Conservation (phyloP, 1,284 basidiomycete species). For the Acaromyces ingoldii region DNA sequence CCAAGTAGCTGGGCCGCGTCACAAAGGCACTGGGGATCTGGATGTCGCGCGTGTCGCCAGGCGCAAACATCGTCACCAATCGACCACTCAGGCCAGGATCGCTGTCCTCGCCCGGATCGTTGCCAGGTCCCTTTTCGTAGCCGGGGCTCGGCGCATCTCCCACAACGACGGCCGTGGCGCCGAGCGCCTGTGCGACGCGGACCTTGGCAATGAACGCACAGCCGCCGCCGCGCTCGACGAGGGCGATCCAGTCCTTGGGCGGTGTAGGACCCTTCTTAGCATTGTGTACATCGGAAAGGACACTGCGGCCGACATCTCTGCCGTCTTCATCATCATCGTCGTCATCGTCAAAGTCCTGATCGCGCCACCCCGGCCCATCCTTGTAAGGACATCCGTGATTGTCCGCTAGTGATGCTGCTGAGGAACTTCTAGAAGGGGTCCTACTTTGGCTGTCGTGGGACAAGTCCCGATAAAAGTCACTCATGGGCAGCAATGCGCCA, state of each 20-base stretch:
- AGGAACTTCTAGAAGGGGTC: neutral
- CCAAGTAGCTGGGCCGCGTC: slow-evolving; percentile 44
- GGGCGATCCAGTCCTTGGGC: slow-evolving; percentile 44
- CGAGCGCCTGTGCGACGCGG: slow-evolving; percentile 41
- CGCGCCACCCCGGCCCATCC: slow-evolving; percentile 28
- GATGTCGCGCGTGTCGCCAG: slow-evolving; percentile 43
- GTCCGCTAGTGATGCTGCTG: neutral
- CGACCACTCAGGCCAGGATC: slow-evolving; percentile 33
- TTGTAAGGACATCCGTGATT: slow-evolving; percentile 33
- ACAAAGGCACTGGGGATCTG: slow-evolving; percentile 47
- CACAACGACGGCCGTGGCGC: slow-evolving; percentile 47
- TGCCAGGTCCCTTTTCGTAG: neutral
- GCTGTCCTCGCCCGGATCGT: slow-evolving; percentile 30
- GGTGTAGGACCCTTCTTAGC: slow-evolving; percentile 15
- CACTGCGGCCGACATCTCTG: no score
- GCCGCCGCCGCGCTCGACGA: slow-evolving; percentile 42
- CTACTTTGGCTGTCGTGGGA: slow-evolving; percentile 13
- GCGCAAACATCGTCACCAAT: slow-evolving; percentile 46
- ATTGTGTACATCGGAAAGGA: no score
- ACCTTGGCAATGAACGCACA: slow-evolving; percentile 48
- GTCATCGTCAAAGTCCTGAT: slow-evolving; percentile 17
- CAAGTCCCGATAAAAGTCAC: slow-evolving; percentile 31
- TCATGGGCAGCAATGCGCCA: slow-evolving; percentile 36
- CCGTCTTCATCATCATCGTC: slow-evolving; percentile 17
- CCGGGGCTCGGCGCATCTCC: slow-evolving; percentile 25